phyloP scores from a whole-genome alignment of 2,329 filamentous ascomycete genomes.

The Monilinia laxa region DNA sequence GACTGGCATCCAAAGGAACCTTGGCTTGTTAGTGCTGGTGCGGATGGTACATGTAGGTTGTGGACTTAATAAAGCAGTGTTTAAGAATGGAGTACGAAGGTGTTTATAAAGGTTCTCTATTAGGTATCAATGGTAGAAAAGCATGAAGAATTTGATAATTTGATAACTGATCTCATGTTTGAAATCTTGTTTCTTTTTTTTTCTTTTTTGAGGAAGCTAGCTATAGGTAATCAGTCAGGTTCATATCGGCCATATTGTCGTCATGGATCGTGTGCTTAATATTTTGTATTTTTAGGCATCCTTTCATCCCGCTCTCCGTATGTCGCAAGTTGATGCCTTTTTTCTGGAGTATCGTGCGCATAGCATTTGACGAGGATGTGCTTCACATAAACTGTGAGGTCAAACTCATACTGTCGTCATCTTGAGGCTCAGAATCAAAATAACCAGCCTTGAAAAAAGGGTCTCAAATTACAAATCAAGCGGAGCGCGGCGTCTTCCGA shows the following conservation, averaged over 20 bases:
- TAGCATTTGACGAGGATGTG: background rate
- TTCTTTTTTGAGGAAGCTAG: too few species aligned
- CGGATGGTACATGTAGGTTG: slow-evolving; percentile 86
- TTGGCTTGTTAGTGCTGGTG: slow-evolving; percentile 91
- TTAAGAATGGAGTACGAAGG: slow-evolving; percentile 21
- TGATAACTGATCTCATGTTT: background rate
- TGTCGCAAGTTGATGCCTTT: background rate
- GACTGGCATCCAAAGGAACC: slow-evolving; percentile 95
- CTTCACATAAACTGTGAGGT: background rate
- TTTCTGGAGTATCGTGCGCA: background rate
- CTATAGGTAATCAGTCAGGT: background rate
- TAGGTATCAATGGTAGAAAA: slow-evolving; percentile 24
- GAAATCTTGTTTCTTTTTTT: background rate
- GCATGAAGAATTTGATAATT: slow-evolving; percentile 20
- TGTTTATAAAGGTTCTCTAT: slow-evolving; percentile 18
- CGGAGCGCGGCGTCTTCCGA: slow-evolving; percentile 4
- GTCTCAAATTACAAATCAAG: background rate
- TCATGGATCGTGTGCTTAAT: background rate
- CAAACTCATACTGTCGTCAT: background rate
- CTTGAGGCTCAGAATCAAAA: slow-evolving; percentile 3
- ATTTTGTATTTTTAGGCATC: background rate
- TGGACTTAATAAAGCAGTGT: slow-evolving; percentile 63
- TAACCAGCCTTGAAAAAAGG: background rate
- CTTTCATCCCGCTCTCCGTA: too few species aligned
- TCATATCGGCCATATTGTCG: background rate